These are phyloP conservation scores for Stagonosporopsis tanaceti DNA, from an alignment of 2,329 filamentous ascomycete species.

Conservation along the genomic window DNA sequence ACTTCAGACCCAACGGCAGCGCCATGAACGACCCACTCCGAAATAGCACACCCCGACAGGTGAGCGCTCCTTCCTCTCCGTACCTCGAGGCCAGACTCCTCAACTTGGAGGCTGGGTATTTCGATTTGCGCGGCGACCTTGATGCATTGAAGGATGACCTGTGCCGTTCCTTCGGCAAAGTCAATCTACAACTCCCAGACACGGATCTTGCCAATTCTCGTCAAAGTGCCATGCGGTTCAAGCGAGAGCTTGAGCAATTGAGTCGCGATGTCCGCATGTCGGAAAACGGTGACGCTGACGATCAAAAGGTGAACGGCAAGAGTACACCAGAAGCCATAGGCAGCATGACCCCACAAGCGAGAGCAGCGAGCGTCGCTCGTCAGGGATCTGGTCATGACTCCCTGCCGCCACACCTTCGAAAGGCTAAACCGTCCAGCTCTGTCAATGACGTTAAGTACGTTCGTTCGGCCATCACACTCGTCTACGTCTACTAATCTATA, in stretches of 20 bases:
- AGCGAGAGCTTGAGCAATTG: constrained; percentile 28
- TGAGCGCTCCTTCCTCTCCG: constrained; percentile 21
- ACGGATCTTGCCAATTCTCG: constrained; percentile 19
- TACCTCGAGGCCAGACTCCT: constrained; percentile 30
- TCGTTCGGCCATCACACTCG: no score
- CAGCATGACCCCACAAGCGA: constrained; percentile 18
- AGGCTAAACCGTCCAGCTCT: constrained; percentile 2
- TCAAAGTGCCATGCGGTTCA: constrained; percentile 23
- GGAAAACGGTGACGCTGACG: constrained; percentile 18
- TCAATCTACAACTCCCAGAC: constrained; percentile 29
- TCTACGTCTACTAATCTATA: not conserved
- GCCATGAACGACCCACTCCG: not conserved
- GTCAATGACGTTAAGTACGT: constrained; percentile 15
- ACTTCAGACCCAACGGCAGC: constrained; percentile 11
- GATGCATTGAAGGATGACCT: constrained; percentile 27
- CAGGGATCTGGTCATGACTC: constrained; percentile 19
- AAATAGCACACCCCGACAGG: constrained; percentile 20
- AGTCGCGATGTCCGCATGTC: constrained; percentile 19
- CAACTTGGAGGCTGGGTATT: constrained; percentile 28
- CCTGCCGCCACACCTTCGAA: constrained; percentile 30
- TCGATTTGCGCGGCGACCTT: constrained; percentile 25
- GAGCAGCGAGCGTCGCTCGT: constrained; percentile 10
- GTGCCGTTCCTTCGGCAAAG: constrained; percentile 28
- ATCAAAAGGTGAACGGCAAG: constrained; percentile 17
- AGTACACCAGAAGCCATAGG: constrained; percentile 10